Evolutionary conservation across 192 early-diverging fungal species (phyloP), one percentile per base, ranked within the genome.

Genomic region (Backusella morwellensis): DNA sequence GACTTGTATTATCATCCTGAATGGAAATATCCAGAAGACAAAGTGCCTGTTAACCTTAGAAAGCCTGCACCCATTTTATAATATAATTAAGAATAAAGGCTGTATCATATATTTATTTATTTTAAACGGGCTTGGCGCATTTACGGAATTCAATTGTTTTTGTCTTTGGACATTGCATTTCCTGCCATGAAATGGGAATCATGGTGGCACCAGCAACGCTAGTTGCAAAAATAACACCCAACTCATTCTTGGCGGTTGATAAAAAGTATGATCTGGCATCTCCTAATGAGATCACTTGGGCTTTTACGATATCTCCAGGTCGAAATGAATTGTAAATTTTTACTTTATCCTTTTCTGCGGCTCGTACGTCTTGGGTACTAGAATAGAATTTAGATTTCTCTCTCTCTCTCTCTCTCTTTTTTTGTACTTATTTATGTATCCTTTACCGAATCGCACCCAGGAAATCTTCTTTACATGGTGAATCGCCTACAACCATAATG

Each of bases 81-180:
- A 50, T 32, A 7, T 26, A 15, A 21, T 14, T 12, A 41, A 68
- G 19, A 67, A 42, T 44, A 44, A 68, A 44, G 14, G 5, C 40
- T 23, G 32, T 34, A 35, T 32, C 44, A 72, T 50, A 50, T 72
- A 50, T 44, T 72, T 17, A 9, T 29, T 59, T 36, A 17, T 69
- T 68, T 70, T 86, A 91, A 50, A 90, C 85, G 1, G 96, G 93
- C 83, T 98, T 99, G 19, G 97, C 97, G 75, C 97, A 99, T 84
- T 99, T 99, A 72, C 98, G 86, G 75, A 89, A 90, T 75, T 98
- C 98, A 34, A 96, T 85, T 0, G 82, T 80, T 56, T 91, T 89
- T 3, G 97, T 97, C 80, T 93, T 94, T 19, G 98, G 93, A 79
- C 97, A 97, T 68, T 98, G 91, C 98, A 99, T 99, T 75, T 98